Conservation (phyloP, 768 basidiomycete genomes). For the Xerocomus brunneocitrinus region DNA sequence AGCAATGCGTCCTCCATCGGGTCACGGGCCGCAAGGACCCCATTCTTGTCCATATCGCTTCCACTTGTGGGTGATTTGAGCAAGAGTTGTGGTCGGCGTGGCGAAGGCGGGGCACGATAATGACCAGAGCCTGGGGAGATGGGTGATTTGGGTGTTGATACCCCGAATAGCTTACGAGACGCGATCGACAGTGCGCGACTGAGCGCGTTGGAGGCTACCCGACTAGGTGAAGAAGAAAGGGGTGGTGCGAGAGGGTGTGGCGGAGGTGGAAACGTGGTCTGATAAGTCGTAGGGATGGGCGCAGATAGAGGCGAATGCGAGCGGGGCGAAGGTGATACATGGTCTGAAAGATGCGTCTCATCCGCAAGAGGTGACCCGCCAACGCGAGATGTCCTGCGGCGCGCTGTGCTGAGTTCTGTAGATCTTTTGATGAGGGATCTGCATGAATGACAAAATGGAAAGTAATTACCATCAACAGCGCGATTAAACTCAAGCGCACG, state of each 20-base stretch:
- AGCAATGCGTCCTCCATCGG: constrained; percentile 82
- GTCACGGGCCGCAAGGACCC: constrained; percentile 39
- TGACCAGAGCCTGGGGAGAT: constrained; percentile 33
- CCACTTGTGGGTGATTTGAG: constrained; percentile 35
- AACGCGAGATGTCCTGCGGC: constrained; percentile 49
- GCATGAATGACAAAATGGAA: background rate
- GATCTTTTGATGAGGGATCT: constrained; percentile 10
- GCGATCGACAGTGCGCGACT: constrained; percentile 77
- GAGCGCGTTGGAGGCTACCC: constrained; percentile 67
- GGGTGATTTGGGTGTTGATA: constrained; percentile 37
- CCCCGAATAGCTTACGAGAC: constrained; percentile 76
- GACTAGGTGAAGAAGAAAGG: constrained; percentile 63
- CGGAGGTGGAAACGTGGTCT: constrained; percentile 68
- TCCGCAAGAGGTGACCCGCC: constrained; percentile 47
- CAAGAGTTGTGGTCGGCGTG: constrained; percentile 53
- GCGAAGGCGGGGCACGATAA: constrained; percentile 48
- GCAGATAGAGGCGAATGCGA: constrained; percentile 23
- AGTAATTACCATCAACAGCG: constrained; percentile 76
- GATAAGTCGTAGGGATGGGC: constrained; percentile 21
- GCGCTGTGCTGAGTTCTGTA: constrained; percentile 60
- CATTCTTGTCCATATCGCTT: constrained; percentile 31
- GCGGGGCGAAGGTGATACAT: constrained; percentile 24
- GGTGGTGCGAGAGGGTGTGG: constrained; percentile 47
- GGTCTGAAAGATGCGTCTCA: constrained; percentile 38
- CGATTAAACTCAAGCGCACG: constrained; percentile 89